A percentile compares a stretch with the other conserved stretches of the same genome.
Evolutionary conservation across 1,284 basidiomycete species (phyloP).

Genomic region (Quambalaria eucalypti): DNA sequence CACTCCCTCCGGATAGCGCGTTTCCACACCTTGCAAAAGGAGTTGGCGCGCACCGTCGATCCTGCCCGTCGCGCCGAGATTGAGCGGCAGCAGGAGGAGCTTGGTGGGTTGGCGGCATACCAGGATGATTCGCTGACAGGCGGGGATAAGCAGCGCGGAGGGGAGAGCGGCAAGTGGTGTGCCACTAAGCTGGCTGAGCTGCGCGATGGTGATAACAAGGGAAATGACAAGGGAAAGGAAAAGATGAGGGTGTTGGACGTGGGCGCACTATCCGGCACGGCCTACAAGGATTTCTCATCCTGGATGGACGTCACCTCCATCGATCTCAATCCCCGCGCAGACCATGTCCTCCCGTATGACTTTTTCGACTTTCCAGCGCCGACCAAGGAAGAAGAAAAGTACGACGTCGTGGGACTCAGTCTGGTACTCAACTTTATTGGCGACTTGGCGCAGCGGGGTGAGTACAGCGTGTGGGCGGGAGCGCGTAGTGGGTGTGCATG

Average conservation of each 20-base stretch:
- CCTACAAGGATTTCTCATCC: conserved; percentile 40
- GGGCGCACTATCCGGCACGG: conserved; percentile 48
- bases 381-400: conserved; percentile 17
- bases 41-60: conserved; percentile 32
- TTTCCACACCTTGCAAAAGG: conserved; percentile 39
- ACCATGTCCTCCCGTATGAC: conserved; percentile 43
- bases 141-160: conserved; percentile 10
- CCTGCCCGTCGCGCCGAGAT: conserved; percentile 19
- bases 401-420: conserved; percentile 47
- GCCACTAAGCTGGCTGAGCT: conserved; percentile 17
- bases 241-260: conserved; percentile 44
- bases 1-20: conserved; percentile 33
- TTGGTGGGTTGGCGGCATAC: conserved; percentile 37
- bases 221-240: conserved; percentile 7
- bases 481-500: too few species aligned
- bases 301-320: conserved; percentile 47
- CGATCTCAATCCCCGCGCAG: conserved; percentile 48
- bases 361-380: conserved; percentile 47
- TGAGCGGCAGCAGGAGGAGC: conserved; percentile 17
- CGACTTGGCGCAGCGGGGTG: conserved; percentile 41
- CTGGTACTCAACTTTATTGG: conserved; percentile 50
- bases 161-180: conserved; percentile 37
- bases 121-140: conserved; percentile 33
- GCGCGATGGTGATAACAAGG: conserved; percentile 2
- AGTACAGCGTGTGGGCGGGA: too few species aligned